A percentile compares a stretch with the other conserved stretches of the same genome.
phyloP scores from a whole-genome alignment of 352 stramenopile genomes.

The Globisporangium splendens region DNA sequence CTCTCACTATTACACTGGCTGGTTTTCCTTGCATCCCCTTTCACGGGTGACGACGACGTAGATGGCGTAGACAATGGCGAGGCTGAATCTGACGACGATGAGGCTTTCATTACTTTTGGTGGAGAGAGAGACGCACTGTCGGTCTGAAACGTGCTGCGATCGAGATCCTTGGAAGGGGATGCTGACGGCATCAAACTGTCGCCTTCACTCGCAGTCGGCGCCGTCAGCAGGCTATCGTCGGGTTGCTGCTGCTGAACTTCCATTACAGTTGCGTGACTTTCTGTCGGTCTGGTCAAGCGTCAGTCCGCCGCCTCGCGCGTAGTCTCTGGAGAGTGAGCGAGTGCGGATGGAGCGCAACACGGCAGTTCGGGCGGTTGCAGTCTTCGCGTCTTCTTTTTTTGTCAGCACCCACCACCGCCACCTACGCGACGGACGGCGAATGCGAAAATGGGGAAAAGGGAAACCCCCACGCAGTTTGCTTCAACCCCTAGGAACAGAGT shows the following conservation, averaged over 20 bases:
- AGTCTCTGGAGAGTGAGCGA: too few relatives aligned
- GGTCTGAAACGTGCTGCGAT: background rate
- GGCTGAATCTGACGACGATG: conserved; percentile 5
- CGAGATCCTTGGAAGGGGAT: background rate
- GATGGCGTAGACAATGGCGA: background rate
- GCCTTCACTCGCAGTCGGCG: background rate
- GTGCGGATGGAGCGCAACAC: too few relatives aligned
- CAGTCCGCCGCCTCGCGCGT: too few relatives aligned
- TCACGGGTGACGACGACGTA: background rate
- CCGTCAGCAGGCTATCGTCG: background rate
- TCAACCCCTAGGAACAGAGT: background rate
- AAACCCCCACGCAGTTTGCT: background rate
- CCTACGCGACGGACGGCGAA: too few relatives aligned
- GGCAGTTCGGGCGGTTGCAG: background rate
- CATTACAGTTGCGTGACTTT: conserved; percentile 1
- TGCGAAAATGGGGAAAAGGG: background rate
- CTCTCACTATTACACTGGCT: background rate
- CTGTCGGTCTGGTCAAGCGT: background rate
- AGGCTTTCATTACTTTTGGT: background rate
- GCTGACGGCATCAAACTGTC: too few relatives aligned
- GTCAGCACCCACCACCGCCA: too few relatives aligned
- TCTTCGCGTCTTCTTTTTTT: too few relatives aligned
- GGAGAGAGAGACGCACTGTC: background rate
- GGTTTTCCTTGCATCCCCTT: background rate
- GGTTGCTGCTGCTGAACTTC: conserved; percentile 5